Conservation (phyloP, 169 alveolate species). For the Besnoitia besnoiti region DNA sequence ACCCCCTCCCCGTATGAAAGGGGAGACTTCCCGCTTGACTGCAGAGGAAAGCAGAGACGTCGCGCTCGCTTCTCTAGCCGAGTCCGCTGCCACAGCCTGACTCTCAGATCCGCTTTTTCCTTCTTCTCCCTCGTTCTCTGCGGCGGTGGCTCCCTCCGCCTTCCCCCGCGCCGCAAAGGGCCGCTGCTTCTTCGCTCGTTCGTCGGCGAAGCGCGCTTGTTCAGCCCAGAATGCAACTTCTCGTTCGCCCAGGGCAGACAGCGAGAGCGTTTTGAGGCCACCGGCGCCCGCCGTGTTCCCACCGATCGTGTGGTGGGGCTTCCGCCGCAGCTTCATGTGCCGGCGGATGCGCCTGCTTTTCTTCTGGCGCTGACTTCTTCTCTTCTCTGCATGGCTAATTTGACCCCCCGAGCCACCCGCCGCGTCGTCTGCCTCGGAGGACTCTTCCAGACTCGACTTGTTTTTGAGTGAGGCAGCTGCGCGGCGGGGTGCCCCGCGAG, state of each 20-base stretch:
- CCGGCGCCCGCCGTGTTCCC: neutral
- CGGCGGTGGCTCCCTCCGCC: neutral
- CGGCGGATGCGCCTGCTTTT: neutral
- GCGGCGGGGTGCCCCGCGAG: no score
- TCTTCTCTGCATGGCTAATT: slow-evolving; percentile 12
- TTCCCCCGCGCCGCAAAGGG: neutral
- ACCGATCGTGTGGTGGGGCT: neutral
- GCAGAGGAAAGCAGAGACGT: neutral
- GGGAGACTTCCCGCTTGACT: neutral
- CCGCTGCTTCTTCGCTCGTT: neutral
- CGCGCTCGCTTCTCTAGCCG: neutral
- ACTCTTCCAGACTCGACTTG: no score
- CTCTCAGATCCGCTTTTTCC: neutral
- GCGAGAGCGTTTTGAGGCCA: neutral
- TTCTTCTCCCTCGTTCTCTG: neutral
- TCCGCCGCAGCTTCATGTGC: slow-evolving; percentile 5
- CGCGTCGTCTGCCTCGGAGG: slow-evolving; percentile 13
- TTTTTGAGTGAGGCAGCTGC: no score
- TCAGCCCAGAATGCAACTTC: neutral
- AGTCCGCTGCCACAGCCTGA: no score
- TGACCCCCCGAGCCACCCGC: neutral
- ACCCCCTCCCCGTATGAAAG: neutral
- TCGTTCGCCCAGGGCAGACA: neutral
- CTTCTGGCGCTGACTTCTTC: neutral
- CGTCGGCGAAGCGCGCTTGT: neutral